Evolutionary conservation across 768 basidiomycete species (phyloP), one percentile per base, ranked within the genome.

Genomic region (Trametes elegans): DNA sequence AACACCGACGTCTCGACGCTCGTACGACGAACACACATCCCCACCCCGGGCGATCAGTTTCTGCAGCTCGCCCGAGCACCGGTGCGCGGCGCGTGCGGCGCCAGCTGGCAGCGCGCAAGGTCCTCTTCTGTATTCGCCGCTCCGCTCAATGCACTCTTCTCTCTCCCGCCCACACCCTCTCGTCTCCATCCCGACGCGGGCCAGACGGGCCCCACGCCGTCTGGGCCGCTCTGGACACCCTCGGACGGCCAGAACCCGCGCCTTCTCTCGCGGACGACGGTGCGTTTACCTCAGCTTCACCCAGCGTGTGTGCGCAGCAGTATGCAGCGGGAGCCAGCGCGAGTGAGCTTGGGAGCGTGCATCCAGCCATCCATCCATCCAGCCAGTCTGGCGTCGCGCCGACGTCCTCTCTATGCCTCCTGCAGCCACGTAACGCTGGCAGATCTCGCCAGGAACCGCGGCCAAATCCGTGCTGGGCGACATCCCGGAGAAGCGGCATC

Each of bases 371-470:
- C n/a, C n/a, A n/a, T n/a, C n/a, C n/a, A n/a, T n/a, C n/a, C n/a
- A n/a, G n/a, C n/a, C n/a, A n/a, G 21, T 14, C 16, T 38, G 31
- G 26, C 40, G 11, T 23, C 31, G 41, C n/a, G 50, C 32, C 27
- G 14, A 19, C 26, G 24, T 31, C 29, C 42, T 21, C 13, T 16
- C 18, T 21, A 27, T 9, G 18, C 50, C n/a, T n/a, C n/a, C n/a
- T n/a, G 51, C 51, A 36, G 47, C 46, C 44, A 57, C 55, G 55
- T 57, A 57, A 57, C 48, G 28, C 23, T 34, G 48, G 51, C 41
- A 42, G 42, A 56, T 56, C 53, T 49, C 39, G 23, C 49, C 49
- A 57, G 55, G 49, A 50, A 51, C 42, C 36, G 32, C 44, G 35
- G 29, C 29, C 45, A 24, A 7, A 35, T 41, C 45, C 31, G 35